Base-by-base conservation (phyloP, 2,329 filamentous ascomycete genomes). In the Fusarium sp. region DNA sequence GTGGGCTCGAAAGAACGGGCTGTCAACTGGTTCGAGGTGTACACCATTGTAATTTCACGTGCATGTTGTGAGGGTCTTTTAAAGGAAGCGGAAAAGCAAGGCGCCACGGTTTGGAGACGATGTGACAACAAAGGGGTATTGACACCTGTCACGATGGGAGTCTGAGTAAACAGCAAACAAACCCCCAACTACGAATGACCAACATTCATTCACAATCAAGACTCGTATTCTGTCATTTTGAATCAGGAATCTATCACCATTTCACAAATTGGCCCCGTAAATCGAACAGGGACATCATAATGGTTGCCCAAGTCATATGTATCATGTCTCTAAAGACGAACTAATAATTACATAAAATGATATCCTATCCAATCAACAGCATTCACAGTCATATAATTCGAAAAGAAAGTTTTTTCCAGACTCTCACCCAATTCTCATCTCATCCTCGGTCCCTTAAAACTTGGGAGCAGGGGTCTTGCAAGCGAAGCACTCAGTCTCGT, bases 301-400 rank as follows among this genome's bases (percentile, higher is more conserved):
- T 39, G 47, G 65, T 69, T 64, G 60, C 40, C 66, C 54, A 56
- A 41, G 40, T 66, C 66, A 68, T 58, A 66, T 68, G 29, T 31
- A 43, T 58, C 51, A 58, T 55, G 36, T 61, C 42, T 61, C 18
- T 31, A 40, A 42, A 47, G 59, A 43, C 41, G 18, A 31, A 23
- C 15, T 29, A 43, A 25, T 67, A 67, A 69, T 69, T 69, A 69
- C 52, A 40, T 67, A 54, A 47, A 66, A 66, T 33, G 31, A 14
- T 33, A 43, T 62, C 50, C 51, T 67, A 54, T 46, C 35, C 17
- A 56, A 56, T 25, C 25, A 37, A 66, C 55, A n/a, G 56, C 29
- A n/a, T n/a, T n/a, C n/a, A n/a, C 36, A 47, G 61, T 55, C 52
- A 21, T 58, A 50, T 52, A 61, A 69, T 36, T 45, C 54, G 52